Evolutionary conservation across 495 filamentous ascomycete species (phyloP), one percentile per base, ranked within the genome.

Genomic region (Trichoderma parareesei): DNA sequence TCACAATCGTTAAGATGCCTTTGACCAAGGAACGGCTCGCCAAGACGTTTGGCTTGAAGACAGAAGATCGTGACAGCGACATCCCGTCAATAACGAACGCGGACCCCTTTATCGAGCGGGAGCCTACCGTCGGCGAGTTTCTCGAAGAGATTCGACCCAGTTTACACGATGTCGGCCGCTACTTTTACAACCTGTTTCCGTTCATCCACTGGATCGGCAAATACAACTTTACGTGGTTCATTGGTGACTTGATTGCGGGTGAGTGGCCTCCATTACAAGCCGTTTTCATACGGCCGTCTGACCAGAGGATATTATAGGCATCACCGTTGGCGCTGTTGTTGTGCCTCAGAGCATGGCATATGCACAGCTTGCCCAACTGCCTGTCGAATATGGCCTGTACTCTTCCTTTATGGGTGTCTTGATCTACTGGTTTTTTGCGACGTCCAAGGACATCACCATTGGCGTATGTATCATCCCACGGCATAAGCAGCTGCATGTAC

Each of bases 111-210:
- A 78, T 88, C 43, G 91, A 95, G 72, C 75, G 81, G 6, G 91
- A 95, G 69, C 91, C 91, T 3, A 88, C 85, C 2, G 76, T 80
- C 0, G 63, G 72, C 9, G 90, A 92, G 71, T 95, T 87, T 86
- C 64, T 93, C 46, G 69, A 69, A 0, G 79, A 85, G 14, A 68
- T 84, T 46, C 71, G 74, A 4, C 91, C 91, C 0, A 76, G 76
- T 16, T 67, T 73, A 6, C 62, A 66, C 0, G 79, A 86, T 3
- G 38, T 87, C 35, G 64, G 67, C 14, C 68, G 76, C 1, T 93
- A 92, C 69, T 63, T 84, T 55, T 49, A 62, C 38, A 66, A 42
- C 7, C 60, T 65, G 16, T 70, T 65, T 55, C 73, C 73, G 1
- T 73, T 74, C 66, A 65, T 66, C 35, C 67, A 67, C 9, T 76